Evolutionary conservation across 1,284 basidiomycete species (phyloP).

Genomic region (Dichomitus squalens): DNA sequence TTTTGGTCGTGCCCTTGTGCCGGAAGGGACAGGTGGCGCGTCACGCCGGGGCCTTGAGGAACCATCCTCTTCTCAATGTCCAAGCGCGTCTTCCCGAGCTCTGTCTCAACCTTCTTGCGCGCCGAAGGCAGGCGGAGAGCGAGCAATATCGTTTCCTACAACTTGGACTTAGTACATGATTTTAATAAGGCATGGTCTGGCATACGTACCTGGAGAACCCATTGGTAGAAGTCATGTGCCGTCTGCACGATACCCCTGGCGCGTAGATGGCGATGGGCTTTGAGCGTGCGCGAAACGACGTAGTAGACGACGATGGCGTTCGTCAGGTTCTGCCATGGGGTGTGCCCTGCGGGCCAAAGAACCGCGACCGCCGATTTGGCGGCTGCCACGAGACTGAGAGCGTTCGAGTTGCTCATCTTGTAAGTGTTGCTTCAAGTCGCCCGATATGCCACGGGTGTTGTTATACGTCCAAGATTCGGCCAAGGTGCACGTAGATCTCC

Average conservation of each 20-base stretch:
- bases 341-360: slow-evolving; percentile 14
- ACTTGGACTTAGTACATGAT: not conserved
- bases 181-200: not conserved
- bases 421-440: not conserved
- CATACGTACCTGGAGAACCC: slow-evolving; percentile 53
- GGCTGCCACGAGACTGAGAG: not conserved
- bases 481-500: not conserved
- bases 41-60: slow-evolving; percentile 60
- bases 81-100: slow-evolving; percentile 69
- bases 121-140: slow-evolving; percentile 70
- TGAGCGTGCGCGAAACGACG: slow-evolving; percentile 50
- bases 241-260: slow-evolving; percentile 66
- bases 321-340: slow-evolving; percentile 54
- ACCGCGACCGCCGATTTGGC: not conserved
- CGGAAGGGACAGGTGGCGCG: slow-evolving; percentile 70
- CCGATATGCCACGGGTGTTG: not conserved
- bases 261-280: slow-evolving; percentile 68
- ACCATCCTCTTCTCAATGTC: slow-evolving; percentile 74
- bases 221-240: slow-evolving; percentile 56
- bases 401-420: not conserved
- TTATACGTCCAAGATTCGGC: not conserved
- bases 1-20: slow-evolving; percentile 67
- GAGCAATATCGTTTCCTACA: slow-evolving; percentile 61
- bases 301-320: slow-evolving; percentile 67
- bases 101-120: slow-evolving; percentile 64